phyloP scores from a whole-genome alignment of 208 protist genomes.

The Leishmania aethiopica region DNA sequence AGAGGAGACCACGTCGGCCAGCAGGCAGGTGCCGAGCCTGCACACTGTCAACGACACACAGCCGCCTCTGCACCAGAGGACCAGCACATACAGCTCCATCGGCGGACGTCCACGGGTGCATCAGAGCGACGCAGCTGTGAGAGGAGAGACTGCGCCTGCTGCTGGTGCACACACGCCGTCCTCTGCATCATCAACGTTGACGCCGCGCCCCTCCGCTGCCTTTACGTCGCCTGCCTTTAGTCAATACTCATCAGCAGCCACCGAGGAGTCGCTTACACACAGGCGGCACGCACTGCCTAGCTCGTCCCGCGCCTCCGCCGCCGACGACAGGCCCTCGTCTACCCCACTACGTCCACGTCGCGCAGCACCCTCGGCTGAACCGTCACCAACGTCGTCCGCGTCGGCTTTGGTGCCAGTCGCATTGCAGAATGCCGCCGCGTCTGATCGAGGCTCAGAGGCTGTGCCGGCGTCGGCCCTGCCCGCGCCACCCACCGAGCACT shows the following conservation, averaged over 20 bases:
- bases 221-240: slow-evolving; percentile 22
- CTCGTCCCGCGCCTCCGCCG: not conserved
- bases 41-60: slow-evolving; percentile 11
- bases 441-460: not conserved
- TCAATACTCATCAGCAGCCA: slow-evolving; percentile 5
- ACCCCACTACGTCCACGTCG: not conserved
- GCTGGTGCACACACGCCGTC: not conserved
- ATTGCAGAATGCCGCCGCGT: not conserved
- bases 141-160: not conserved
- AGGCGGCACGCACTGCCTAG: not conserved
- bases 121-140: not conserved
- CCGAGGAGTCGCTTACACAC: not conserved
- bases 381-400: not conserved
- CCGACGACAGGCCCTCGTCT: too few species aligned
- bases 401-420: not conserved
- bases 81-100: not conserved
- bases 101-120: not conserved
- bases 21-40: slow-evolving; percentile 1
- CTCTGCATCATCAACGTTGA: slow-evolving; percentile 6
- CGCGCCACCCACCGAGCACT: not conserved
- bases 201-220: slow-evolving; percentile 6
- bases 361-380: not conserved
- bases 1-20: not conserved
- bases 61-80: not conserved
- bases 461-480: not conserved